Evolutionary conservation across 2,329 filamentous ascomycete species (phyloP).

Genomic region (Cladophialophora bantiana): DNA sequence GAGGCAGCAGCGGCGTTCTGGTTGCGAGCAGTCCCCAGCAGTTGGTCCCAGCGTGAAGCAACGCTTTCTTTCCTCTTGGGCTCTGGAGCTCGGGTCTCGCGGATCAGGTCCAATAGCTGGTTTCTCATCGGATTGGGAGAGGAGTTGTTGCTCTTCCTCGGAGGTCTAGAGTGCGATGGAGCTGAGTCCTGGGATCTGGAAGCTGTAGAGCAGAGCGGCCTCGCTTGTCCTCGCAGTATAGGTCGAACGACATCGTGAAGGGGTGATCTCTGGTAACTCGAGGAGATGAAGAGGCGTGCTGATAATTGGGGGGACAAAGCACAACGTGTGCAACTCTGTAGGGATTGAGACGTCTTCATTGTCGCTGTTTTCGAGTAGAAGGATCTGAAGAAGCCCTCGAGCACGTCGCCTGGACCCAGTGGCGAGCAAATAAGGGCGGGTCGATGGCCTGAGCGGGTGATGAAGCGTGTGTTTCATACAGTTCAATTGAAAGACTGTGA

Average conservation of each 20-base stretch:
- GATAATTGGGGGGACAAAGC: not conserved
- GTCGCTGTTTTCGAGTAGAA: not conserved
- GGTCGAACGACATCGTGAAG: not conserved
- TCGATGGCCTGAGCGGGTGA: not conserved
- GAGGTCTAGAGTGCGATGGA: not conserved
- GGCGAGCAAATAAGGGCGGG: not conserved
- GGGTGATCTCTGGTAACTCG: not conserved
- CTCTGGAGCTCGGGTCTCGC: conserved; percentile 17
- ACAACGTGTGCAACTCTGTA: conserved; percentile 19
- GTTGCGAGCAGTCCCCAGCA: conserved; percentile 8
- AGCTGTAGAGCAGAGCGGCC: conserved; percentile 9
- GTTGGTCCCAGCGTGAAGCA: conserved; percentile 11
- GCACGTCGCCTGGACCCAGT: not conserved
- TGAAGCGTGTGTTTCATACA: not conserved
- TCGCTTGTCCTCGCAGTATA: not conserved
- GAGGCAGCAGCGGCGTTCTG: not conserved
- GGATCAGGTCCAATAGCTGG: conserved; percentile 13
- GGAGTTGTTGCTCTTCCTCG: conserved; percentile 4
- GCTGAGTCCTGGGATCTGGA: not conserved
- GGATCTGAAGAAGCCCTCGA: not conserved
- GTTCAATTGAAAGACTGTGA: not conserved
- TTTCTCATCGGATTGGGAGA: not conserved
- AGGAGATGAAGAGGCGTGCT: conserved; percentile 11
- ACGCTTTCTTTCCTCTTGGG: conserved; percentile 9
- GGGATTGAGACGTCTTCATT: conserved; percentile 22